These are phyloP conservation scores for Solanum virginianum DNA, from an alignment of 257 asterid species.

Conservation along the genomic window DNA sequence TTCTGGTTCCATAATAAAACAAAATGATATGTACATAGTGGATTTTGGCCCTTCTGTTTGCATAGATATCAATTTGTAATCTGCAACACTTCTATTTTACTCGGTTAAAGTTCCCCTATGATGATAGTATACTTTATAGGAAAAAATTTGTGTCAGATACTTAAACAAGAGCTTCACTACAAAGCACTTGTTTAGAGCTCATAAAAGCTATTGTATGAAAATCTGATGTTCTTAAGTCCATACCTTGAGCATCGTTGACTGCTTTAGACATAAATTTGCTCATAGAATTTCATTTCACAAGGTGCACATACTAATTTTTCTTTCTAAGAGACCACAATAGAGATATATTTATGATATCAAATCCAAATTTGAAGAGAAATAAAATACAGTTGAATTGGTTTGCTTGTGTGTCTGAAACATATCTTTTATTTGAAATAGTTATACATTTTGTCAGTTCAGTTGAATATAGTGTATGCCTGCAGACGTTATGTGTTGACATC, in stretches of 20 bases:
- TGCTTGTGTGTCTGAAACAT: background rate
- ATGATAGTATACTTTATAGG: background rate
- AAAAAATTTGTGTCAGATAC: background rate
- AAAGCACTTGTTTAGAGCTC: background rate
- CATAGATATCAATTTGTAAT: background rate
- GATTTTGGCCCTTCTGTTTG: background rate
- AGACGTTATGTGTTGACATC: background rate
- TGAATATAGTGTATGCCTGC: background rate
- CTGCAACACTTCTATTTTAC: background rate
- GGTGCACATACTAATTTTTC: background rate
- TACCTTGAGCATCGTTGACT: background rate
- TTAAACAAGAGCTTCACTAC: background rate
- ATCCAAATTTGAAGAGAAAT: background rate
- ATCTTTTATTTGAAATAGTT: background rate
- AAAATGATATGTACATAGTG: background rate
- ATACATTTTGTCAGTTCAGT: background rate
- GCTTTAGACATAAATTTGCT: background rate
- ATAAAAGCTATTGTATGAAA: background rate
- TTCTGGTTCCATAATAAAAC: slow-evolving; percentile 2
- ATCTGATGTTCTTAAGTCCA: background rate
- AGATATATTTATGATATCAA: background rate
- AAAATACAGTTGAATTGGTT: background rate
- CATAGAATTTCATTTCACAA: background rate
- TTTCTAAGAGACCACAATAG: background rate
- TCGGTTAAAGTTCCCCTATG: background rate